phyloP scores from a whole-genome alignment of 2,329 filamentous ascomycete genomes.

The Fusarium longipes region DNA sequence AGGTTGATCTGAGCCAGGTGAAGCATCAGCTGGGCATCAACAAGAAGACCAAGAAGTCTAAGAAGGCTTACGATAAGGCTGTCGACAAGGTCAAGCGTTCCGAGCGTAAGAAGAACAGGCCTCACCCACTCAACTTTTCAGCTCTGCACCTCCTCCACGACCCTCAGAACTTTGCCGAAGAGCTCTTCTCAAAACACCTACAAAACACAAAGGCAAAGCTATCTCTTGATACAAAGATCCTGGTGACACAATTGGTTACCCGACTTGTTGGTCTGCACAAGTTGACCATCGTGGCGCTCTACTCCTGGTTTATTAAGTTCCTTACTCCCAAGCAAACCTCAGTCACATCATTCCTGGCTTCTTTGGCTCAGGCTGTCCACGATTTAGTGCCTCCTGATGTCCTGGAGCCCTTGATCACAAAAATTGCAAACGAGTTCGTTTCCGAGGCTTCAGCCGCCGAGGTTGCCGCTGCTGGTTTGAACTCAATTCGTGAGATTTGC shows the following conservation, averaged over 20 bases:
- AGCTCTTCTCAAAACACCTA: conserved; percentile 89
- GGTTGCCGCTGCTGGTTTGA: conserved; percentile 90
- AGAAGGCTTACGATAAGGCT: conserved; percentile 81
- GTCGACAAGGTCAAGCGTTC: conserved; percentile 83
- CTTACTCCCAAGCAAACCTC: conserved; percentile 88
- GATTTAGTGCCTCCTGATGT: conserved; percentile 92
- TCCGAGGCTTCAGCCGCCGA: conserved; percentile 92
- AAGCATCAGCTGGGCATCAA: conserved; percentile 91
- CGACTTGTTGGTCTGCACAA: conserved; percentile 93
- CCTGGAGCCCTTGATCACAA: conserved; percentile 88
- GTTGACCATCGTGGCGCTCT: conserved; percentile 87
- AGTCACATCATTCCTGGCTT: conserved; percentile 93
- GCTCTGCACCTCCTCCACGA: conserved; percentile 94
- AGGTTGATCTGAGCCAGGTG: conserved; percentile 80
- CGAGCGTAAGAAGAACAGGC: conserved; percentile 88
- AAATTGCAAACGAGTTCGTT: conserved; percentile 98
- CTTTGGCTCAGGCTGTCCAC: conserved; percentile 90
- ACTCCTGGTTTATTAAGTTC: conserved; percentile 96
- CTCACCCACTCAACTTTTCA: conserved; percentile 93
- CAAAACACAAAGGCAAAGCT: conserved; percentile 88
- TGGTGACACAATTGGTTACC: conserved; percentile 91
- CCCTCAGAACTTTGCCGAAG: conserved; percentile 92
- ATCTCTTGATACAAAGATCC: conserved; percentile 86
- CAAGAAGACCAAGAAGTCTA: conserved; percentile 94
- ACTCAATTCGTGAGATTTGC: conserved; percentile 94